A percentile compares a stretch with the other conserved stretches of the same genome.
phyloP scores from a whole-genome alignment of 1,284 basidiomycete species.

The Marasmius fiardii region DNA sequence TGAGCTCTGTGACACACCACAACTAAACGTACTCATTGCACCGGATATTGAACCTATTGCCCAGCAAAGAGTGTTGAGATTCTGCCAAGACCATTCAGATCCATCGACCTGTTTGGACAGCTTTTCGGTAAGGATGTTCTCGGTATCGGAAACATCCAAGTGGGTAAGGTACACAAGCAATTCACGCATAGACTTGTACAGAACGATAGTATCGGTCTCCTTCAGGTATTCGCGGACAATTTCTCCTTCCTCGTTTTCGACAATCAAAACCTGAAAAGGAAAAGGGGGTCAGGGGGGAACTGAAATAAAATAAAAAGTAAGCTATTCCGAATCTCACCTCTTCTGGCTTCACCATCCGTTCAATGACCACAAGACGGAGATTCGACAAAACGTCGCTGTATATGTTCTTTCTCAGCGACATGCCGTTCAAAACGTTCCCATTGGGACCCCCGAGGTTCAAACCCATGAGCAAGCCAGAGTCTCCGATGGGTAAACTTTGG shows the following conservation, averaged over 20 bases:
- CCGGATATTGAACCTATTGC: conserved; percentile 99
- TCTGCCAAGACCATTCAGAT: conserved; percentile 99
- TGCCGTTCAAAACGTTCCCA: conserved; percentile 68
- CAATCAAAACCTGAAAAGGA: conserved; percentile 79
- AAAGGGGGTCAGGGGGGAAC: conserved; percentile 10
- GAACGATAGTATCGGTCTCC: conserved; percentile 96
- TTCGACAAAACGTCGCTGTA: conserved; percentile 96
- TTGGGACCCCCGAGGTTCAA: conserved; percentile 78
- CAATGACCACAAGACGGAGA: conserved; percentile 93
- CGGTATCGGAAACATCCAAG: conserved; percentile 94
- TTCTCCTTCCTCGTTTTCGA: conserved; percentile 99
- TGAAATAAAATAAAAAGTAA: conserved; percentile 6
- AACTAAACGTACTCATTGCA: conserved; percentile 84
- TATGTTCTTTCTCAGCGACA: conserved; percentile 88
- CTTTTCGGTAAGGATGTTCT: conserved; percentile 97
- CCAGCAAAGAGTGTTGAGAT: conserved; percentile 99
- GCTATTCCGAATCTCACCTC: conserved; percentile 63
- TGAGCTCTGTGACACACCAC: conserved; percentile 2
- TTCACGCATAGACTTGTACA: conserved; percentile 99
- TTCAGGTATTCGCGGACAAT: conserved; percentile 99
- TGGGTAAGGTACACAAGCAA: conserved; percentile 97
- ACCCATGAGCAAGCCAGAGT: conserved; percentile 92
- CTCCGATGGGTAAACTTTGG: conserved; percentile 87
- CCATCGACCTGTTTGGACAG: conserved; percentile 96
- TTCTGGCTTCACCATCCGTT: conserved; percentile 99